A percentile compares a stretch with the other conserved stretches of the same genome.
Evolutionary conservation across 78 protist species (phyloP).

Genomic region (Mantamonas sphyraenae): DNA sequence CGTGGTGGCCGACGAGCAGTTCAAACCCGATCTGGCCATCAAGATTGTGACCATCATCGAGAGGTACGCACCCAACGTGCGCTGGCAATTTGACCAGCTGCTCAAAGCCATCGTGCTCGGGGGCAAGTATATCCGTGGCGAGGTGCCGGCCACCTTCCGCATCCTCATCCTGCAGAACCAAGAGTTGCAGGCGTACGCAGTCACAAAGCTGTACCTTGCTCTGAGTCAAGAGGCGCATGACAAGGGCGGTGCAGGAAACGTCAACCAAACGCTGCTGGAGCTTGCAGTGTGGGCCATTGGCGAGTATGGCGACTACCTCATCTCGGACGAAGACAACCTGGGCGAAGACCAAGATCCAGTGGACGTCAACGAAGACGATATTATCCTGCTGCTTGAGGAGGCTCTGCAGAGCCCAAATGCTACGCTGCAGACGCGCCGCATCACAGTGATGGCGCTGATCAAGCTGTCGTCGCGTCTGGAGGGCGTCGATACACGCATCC

Average conservation of each 20-base stretch:
- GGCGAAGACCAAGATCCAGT: conserved; percentile 45
- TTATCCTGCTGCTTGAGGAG: conserved; percentile 45
- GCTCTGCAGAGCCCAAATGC: conserved; percentile 32
- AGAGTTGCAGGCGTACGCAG: conserved; percentile 57
- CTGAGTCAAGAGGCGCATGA: conserved; percentile 16
- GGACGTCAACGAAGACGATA: conserved; percentile 22
- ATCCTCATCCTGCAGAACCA: conserved; percentile 40
- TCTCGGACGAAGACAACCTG: conserved; percentile 10
- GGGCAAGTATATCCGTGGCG: conserved; percentile 68
- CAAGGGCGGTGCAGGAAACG: not conserved
- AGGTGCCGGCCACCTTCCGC: conserved; percentile 43
- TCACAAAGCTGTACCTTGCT: conserved; percentile 45
- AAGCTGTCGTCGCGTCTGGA: conserved; percentile 62
- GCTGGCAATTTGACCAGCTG: conserved; percentile 92
- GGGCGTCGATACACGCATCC: not conserved
- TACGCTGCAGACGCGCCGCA: conserved; percentile 40
- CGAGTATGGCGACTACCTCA: conserved; percentile 76
- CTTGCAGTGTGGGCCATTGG: conserved; percentile 82
- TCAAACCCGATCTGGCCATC: conserved; percentile 55
- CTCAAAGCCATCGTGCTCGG: conserved; percentile 61
- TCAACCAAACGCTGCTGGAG: conserved; percentile 36
- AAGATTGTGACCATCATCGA: conserved; percentile 76
- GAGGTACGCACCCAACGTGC: conserved; percentile 51
- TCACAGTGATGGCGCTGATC: conserved; percentile 61
- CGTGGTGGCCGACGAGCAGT: conserved; percentile 52